phyloP scores from a whole-genome alignment of 2,329 filamentous ascomycete genomes.

The Nectriaceae sp. region DNA sequence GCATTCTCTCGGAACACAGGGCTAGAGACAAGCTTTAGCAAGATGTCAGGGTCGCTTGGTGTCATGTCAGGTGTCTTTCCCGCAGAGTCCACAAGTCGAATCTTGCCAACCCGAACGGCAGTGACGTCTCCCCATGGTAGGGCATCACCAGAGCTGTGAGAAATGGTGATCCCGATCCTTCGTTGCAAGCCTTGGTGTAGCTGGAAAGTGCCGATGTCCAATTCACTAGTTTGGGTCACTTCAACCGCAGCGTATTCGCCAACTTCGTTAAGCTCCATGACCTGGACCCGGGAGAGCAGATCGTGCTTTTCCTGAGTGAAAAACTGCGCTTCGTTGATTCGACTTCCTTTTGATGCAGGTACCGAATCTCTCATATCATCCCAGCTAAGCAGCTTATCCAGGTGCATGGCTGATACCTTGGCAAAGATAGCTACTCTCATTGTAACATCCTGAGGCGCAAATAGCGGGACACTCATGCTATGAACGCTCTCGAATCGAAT shows the following conservation, averaged over 20 bases:
- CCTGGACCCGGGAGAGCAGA: constrained; percentile 82
- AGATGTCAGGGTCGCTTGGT: constrained; percentile 70
- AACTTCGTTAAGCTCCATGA: constrained; percentile 88
- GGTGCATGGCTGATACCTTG: constrained; percentile 86
- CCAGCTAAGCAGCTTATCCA: constrained; percentile 97
- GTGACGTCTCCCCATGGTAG: constrained; percentile 87
- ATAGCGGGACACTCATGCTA: constrained; percentile 91
- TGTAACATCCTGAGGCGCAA: constrained; percentile 67
- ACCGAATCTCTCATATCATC: constrained; percentile 92
- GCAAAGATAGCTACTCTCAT: constrained; percentile 90
- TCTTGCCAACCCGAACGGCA: constrained; percentile 74
- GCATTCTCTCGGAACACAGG: constrained; percentile 82
- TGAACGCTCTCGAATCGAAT: constrained; percentile 97
- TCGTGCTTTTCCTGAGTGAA: constrained; percentile 93
- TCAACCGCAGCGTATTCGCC: constrained; percentile 93
- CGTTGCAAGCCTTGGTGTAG: constrained; percentile 93
- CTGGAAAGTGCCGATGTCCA: constrained; percentile 90
- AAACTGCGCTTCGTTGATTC: constrained; percentile 90
- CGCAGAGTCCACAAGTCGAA: constrained; percentile 80
- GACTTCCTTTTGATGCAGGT: constrained; percentile 59
- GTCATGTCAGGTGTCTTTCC: constrained; percentile 84
- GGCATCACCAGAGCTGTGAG: constrained; percentile 84
- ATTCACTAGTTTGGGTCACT: constrained; percentile 80
- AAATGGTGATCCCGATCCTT: constrained; percentile 83
- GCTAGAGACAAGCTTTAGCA: constrained; percentile 74